Evolutionary conservation across 2,329 filamentous ascomycete species (phyloP), one percentile per base, ranked within the genome.

Genomic region (Aspergillus costaricaensis): DNA sequence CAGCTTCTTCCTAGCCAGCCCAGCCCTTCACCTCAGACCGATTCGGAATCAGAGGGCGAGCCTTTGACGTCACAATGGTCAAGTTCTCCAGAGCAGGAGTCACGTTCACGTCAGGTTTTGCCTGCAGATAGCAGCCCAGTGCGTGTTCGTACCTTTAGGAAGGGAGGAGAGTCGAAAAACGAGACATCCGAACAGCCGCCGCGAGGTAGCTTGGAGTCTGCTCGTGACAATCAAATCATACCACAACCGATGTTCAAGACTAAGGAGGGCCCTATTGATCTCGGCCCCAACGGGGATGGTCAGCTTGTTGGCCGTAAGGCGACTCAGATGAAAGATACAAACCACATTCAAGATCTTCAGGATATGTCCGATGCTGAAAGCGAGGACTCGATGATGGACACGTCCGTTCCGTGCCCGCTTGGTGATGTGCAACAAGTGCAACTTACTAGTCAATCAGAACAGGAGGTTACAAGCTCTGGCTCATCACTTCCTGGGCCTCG

Each of bases 321-420:
- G 4, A 5, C 47, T 7, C 8, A 17, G 5, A 17, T 32, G 47
- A n/a, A 50, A 30, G 15, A 19, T 51, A 19, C 38, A 10, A 15
- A 38, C 48, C 23, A n/a, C n/a, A 10, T 23, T 19, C 54, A 55
- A 12, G 19, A 36, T 3, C 6, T 15, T 9, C 55, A 60, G 1
- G 23, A 51, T 30, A 61, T 66, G 27, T 66, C 62, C 17, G 66
- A 67, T 43, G 55, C 56, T 36, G 67, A 69, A 52, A 72, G 71
- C 50, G 71, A 75, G 5, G 74, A 76, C 6, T 72, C 72, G 6
- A 65, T 70, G 21, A 76, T 77, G 75, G 74, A 76, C 51, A 69
- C 68, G 14, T 70, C 69, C 56, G 62, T 77, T n/a, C 74, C 74
- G 19, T 66, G 63, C 54, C 69, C 72, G 19, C 66, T 76, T 4